phyloP scores from a whole-genome alignment of 495 filamentous ascomycete genomes.

The Tricharina praecox region DNA sequence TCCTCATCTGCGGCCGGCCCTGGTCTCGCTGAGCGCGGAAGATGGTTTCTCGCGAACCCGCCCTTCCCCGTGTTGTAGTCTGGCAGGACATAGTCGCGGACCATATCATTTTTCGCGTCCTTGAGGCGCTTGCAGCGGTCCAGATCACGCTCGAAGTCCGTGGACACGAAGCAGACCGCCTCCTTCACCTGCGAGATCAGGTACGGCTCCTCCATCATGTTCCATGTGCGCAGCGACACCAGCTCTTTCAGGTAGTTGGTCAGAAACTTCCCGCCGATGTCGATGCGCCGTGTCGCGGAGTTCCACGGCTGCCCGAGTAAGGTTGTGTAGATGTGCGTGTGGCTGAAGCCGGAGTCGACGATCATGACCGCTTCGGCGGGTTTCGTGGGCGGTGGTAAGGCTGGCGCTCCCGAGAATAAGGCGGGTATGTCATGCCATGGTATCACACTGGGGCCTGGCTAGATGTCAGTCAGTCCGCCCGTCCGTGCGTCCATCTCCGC shows the following conservation, averaged over 20 bases:
- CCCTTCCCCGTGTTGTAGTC: slow-evolving; percentile 63
- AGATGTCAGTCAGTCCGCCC: too few relatives aligned
- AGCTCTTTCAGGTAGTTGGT: slow-evolving; percentile 90
- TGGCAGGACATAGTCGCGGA: slow-evolving; percentile 82
- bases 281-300: slow-evolving; percentile 64
- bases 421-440: slow-evolving; percentile 64
- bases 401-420: slow-evolving; percentile 35
- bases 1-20: slow-evolving; percentile 34
- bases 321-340: slow-evolving; percentile 81
- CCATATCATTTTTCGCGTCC: slow-evolving; percentile 52
- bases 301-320: slow-evolving; percentile 68
- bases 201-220: slow-evolving; percentile 82
- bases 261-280: slow-evolving; percentile 79
- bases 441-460: slow-evolving; percentile 51
- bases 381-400: slow-evolving; percentile 31
- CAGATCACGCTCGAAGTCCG: slow-evolving; percentile 61
- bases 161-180: slow-evolving; percentile 63
- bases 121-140: slow-evolving; percentile 33
- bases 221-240: slow-evolving; percentile 76
- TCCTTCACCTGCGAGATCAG: slow-evolving; percentile 96
- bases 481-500: too few relatives aligned
- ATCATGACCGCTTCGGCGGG: slow-evolving; percentile 73
- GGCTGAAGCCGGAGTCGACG: slow-evolving; percentile 82
- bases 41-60: slow-evolving; percentile 61
- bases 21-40: slow-evolving; percentile 39